These are phyloP conservation scores for Cystobasidium slooffiae DNA, from an alignment of 1,284 basidiomycete genomes.

Conservation along the genomic window DNA sequence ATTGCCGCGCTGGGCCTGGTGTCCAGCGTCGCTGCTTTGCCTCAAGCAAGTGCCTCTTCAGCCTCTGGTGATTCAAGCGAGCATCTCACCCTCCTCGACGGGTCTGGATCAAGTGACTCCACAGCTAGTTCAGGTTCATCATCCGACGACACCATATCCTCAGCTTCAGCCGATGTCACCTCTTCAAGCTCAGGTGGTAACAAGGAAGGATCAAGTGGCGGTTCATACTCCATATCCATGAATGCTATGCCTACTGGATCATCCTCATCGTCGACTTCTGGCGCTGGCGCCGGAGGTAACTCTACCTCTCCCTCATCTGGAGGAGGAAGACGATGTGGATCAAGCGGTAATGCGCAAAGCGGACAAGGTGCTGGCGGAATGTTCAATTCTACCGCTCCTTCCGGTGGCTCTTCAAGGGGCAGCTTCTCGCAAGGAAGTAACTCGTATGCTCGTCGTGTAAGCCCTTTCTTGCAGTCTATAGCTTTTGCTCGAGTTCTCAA, in stretches of 20 bases:
- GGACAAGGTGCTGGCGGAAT: not conserved
- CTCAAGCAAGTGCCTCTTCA: conserved; percentile 12
- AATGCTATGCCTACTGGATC: conserved; percentile 12
- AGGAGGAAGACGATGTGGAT: conserved; percentile 7
- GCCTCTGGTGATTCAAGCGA: not conserved
- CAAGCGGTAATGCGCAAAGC: not conserved
- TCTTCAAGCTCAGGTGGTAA: not conserved
- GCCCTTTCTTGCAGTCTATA: not conserved
- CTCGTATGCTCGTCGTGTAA: conserved; percentile 11
- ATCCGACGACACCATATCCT: not conserved
- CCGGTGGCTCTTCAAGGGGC: not conserved
- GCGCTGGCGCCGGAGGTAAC: not conserved
- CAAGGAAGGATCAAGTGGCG: not conserved
- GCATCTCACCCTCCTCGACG: conserved; percentile 6
- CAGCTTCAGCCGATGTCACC: not conserved
- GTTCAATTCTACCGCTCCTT: not conserved
- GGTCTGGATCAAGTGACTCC: not conserved
- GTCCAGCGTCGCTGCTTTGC: conserved; percentile 9
- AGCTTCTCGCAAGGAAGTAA: not conserved
- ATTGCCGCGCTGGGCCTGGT: conserved; percentile 20
- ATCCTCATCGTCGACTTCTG: too few relatives aligned
- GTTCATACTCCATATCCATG: not conserved
- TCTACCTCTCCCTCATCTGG: not conserved
- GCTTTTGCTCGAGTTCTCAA: not conserved
- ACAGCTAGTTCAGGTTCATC: not conserved